These are phyloP conservation scores for Aspergillus funiculosus DNA, from an alignment of 495 filamentous ascomycete genomes.

Conservation along the genomic window DNA sequence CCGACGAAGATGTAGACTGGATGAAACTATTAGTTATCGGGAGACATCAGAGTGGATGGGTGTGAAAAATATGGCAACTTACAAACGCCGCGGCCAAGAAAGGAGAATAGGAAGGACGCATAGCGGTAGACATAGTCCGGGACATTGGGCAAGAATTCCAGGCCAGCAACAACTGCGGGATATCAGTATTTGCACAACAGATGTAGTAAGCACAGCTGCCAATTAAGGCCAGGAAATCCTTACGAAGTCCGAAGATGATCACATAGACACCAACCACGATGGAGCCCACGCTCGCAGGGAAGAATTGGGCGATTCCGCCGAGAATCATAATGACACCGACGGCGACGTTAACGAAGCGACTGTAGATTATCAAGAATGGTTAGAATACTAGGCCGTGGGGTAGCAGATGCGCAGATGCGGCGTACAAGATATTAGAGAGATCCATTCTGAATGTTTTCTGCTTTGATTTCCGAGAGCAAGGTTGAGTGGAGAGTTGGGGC, in stretches of 20 bases:
- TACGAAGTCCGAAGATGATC: conserved; percentile 84
- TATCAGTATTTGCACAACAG: conserved; percentile 4
- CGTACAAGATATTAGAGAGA: conserved; percentile 56
- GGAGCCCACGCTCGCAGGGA: conserved; percentile 36
- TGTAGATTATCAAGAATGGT: conserved; percentile 31
- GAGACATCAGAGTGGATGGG: conserved; percentile 4
- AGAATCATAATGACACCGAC: conserved; percentile 84
- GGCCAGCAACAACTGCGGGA: conserved; percentile 36
- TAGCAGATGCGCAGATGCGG: conserved; percentile 7
- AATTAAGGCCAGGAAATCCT: conserved; percentile 21
- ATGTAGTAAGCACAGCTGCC: not conserved
- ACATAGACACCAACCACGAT: conserved; percentile 80
- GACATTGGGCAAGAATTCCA: conserved; percentile 79
- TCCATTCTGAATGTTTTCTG: conserved; percentile 38
- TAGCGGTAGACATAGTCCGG: conserved; percentile 88
- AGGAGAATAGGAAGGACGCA: conserved; percentile 95
- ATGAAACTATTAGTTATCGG: conserved; percentile 14
- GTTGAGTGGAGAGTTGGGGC: not conserved
- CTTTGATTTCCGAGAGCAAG: not conserved
- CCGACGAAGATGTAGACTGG: conserved; percentile 96
- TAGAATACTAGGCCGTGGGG: not conserved
- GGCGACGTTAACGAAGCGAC: conserved; percentile 88
- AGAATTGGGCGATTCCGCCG: conserved; percentile 88
- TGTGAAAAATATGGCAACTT: conserved; percentile 35
- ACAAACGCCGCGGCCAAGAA: conserved; percentile 93